phyloP scores from a whole-genome alignment of 2,329 filamentous ascomycete genomes.

The Raffaelea deltoideospora region DNA sequence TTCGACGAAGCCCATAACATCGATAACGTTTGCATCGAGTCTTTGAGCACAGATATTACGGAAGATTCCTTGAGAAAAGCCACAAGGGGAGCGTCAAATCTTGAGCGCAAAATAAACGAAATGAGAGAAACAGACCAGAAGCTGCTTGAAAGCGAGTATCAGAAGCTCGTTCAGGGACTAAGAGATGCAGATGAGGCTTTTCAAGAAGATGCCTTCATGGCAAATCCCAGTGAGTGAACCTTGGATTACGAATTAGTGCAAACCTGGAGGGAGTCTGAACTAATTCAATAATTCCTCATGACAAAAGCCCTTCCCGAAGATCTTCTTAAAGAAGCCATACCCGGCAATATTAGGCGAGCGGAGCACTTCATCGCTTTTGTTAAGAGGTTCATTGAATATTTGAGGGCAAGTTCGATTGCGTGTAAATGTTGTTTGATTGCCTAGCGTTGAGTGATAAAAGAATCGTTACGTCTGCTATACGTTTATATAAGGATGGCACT shows the following conservation, averaged over 20 bases:
- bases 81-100: slow-evolving; percentile 74
- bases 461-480: too few relatives aligned
- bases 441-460: too few relatives aligned
- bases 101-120: slow-evolving; percentile 80
- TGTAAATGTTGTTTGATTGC: too few relatives aligned
- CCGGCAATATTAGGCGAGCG: slow-evolving; percentile 87
- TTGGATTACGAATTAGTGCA: not conserved
- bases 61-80: slow-evolving; percentile 89
- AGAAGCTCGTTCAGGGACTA: slow-evolving; percentile 85
- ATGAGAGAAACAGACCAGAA: slow-evolving; percentile 94
- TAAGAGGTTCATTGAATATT: slow-evolving; percentile 92
- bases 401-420: slow-evolving; percentile 41
- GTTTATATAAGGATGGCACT: not conserved
- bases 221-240: slow-evolving; percentile 55
- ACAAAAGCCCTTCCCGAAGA: slow-evolving; percentile 70
- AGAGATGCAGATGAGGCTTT: slow-evolving; percentile 77
- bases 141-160: slow-evolving; percentile 88
- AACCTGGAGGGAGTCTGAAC: too few relatives aligned
- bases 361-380: slow-evolving; percentile 94
- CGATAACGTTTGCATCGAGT: slow-evolving; percentile 98
- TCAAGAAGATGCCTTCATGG: slow-evolving; percentile 92
- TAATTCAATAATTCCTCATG: not conserved
- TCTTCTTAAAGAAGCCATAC: slow-evolving; percentile 85
- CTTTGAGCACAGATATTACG: slow-evolving; percentile 88
- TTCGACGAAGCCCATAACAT: slow-evolving; percentile 99